phyloP scores from a whole-genome alignment of 1,284 basidiomycete genomes.

The Leccinum solheimii region DNA sequence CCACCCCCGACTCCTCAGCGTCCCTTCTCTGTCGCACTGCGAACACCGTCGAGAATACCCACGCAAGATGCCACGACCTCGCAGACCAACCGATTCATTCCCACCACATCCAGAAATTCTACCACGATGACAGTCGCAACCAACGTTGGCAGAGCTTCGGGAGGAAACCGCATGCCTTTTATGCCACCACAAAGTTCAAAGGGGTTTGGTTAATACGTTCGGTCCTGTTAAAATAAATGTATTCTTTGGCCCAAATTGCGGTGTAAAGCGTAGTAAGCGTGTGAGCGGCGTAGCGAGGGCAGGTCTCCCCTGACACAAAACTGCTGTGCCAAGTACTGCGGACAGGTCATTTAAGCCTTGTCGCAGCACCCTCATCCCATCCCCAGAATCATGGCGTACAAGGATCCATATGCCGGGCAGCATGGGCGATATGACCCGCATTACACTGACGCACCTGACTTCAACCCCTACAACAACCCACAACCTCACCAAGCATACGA shows the following conservation, averaged over 20 bases:
- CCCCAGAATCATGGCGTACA: slow-evolving; percentile 40
- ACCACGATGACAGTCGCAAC: slow-evolving; percentile 4
- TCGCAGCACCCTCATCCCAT: slow-evolving; percentile 23
- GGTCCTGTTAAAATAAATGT: slow-evolving; percentile 4
- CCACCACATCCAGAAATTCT: slow-evolving; percentile 20
- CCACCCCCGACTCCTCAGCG: slow-evolving; percentile 32
- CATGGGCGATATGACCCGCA: slow-evolving; percentile 40
- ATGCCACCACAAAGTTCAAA: slow-evolving; percentile 34
- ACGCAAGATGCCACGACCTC: slow-evolving; percentile 18
- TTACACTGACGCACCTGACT: slow-evolving; percentile 41
- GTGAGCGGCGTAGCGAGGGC: slow-evolving; percentile 5
- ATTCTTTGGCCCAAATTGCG: not conserved
- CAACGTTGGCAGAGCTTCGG: slow-evolving; percentile 17
- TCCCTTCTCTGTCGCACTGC: slow-evolving; percentile 30
- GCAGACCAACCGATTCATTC: slow-evolving; percentile 34
- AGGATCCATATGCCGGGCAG: slow-evolving; percentile 51
- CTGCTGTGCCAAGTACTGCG: slow-evolving; percentile 13
- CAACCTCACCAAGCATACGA: slow-evolving; percentile 53
- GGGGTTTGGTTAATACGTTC: slow-evolving; percentile 31
- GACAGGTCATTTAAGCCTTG: slow-evolving; percentile 1
- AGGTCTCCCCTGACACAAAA: not conserved
- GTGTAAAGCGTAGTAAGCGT: slow-evolving; percentile 7
- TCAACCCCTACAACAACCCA: slow-evolving; percentile 49
- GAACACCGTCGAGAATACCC: slow-evolving; percentile 19
- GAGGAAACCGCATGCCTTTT: slow-evolving; percentile 52